Base-by-base conservation (phyloP, 805 yeast genomes). In the Maudiozyma serrabonitensis region DNA sequence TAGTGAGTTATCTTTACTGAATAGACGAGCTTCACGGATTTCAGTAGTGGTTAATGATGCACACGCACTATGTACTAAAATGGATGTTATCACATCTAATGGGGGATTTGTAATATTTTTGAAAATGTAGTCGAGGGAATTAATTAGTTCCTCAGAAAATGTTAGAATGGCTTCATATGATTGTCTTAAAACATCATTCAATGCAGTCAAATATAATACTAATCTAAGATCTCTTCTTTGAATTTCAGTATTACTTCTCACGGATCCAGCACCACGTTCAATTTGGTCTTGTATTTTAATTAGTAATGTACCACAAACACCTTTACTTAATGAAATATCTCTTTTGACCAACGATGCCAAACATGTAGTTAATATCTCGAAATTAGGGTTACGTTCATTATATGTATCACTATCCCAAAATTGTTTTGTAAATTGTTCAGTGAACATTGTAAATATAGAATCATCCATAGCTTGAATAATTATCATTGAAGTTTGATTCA, bases 201-300 rank as follows among this genome's bases (percentile, higher is more conserved):
- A 64, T 3, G 87, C 76, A 4, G 82, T 75, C 38, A 87, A 63
- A 59, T 82, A 78, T 79, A 95, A 80, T 28, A 80, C 79, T 9
- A 93, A 67, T 23, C 81, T 77, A 32, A 82, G 82, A 64, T 93
- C 98, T 43, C 89, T 75, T 15, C 86, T 86, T 28, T 81, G 73
- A 25, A 84, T 73, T 34, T 85, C 91, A 7, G 75, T 70, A 0
- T 84, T 80, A 5, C 74, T 79, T 62, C 96, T 75, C 0, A 81
- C 69, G 1, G 76, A 67, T 2, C 97, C 98, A 0, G 98, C 97
- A 55, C 90, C 85, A 54, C 82, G 86, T 12, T 69, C 69, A 21
- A 91, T 72, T 59, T 91, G 96, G 37, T 75, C 79, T 41, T 73
- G 70, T 28, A 91, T 81, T 46, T 75, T 75, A 4, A 71, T 52